Evolutionary conservation across 75 land plant genomes (phyloP).

Genomic region (Adiantum capillusveneris): DNA sequence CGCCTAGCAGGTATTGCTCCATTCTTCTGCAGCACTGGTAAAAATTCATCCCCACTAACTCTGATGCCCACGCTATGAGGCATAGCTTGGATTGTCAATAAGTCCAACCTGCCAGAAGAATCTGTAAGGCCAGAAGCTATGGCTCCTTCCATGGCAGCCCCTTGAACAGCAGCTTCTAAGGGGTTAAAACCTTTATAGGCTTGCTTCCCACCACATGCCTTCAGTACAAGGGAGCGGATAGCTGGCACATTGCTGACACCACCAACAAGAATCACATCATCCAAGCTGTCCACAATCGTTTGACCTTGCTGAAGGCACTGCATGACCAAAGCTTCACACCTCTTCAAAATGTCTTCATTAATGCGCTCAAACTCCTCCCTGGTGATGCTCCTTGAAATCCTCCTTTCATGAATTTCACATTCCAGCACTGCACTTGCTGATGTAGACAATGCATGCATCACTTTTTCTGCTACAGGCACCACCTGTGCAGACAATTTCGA

Average conservation of each 20-base stretch:
- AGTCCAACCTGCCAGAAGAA: conserved; percentile 45
- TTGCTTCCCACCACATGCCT: conserved; percentile 15
- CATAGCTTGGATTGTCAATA: conserved; percentile 58
- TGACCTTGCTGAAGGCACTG: conserved; percentile 58
- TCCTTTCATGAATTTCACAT: conserved; percentile 42
- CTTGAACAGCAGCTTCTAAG: conserved; percentile 51
- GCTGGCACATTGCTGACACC: conserved; percentile 53
- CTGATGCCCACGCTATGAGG: conserved; percentile 48
- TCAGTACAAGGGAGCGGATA: conserved; percentile 29
- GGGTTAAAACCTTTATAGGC: conserved; percentile 29
- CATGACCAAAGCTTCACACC: conserved; percentile 28
- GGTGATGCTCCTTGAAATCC: conserved; percentile 22
- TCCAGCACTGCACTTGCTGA: conserved; percentile 32
- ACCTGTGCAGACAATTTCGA: conserved; percentile 16
- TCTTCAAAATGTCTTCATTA: conserved; percentile 32
- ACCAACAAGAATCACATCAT: conserved; percentile 61
- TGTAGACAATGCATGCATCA: conserved; percentile 54
- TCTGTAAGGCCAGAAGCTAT: conserved; percentile 52
- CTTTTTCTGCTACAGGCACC: conserved; percentile 48
- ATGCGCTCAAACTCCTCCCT: conserved; percentile 51
- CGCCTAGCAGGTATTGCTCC: conserved; percentile 43
- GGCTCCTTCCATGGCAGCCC: conserved; percentile 76
- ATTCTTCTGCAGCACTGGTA: conserved; percentile 48
- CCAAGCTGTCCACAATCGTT: conserved; percentile 23
- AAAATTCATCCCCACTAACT: conserved; percentile 28